Percentiles rank a stretch among this genome's conserved stretches.
Evolutionary conservation across 176 grass and related monocot species (phyloP).

Genomic region (Juncus inflexus): DNA sequence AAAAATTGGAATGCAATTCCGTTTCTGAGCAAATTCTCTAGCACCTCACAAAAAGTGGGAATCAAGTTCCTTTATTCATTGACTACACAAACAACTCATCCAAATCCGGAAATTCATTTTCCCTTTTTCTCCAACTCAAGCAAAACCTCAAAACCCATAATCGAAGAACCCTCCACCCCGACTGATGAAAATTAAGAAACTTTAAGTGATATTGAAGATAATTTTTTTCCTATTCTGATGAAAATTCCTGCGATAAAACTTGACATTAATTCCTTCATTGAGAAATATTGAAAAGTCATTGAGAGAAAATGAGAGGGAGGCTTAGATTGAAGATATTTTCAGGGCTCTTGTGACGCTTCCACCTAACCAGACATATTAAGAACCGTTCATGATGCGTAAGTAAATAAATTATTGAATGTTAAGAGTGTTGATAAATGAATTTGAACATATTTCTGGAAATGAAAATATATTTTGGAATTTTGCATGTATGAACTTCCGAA

Average conservation of each 20-base stretch:
- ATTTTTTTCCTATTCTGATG: slow-evolving; percentile 40
- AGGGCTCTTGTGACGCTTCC: slow-evolving; percentile 75
- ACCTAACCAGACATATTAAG: slow-evolving; percentile 60
- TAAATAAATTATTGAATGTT: background rate
- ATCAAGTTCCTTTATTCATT: background rate
- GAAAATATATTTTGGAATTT: slow-evolving; percentile 18
- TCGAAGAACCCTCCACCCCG: slow-evolving; percentile 87
- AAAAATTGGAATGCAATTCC: slow-evolving; percentile 19
- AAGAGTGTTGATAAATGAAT: background rate
- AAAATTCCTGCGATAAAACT: slow-evolving; percentile 87
- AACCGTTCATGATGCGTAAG: slow-evolving; percentile 91
- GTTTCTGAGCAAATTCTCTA: background rate
- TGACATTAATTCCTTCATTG: slow-evolving; percentile 67
- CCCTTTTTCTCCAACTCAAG: slow-evolving; percentile 3
- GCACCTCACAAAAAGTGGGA: slow-evolving; percentile 28
- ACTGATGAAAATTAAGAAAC: slow-evolving; percentile 27
- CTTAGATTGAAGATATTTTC: slow-evolving; percentile 62
- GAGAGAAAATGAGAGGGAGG: slow-evolving; percentile 54
- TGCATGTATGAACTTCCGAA: slow-evolving; percentile 90
- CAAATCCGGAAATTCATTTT: slow-evolving; percentile 24
- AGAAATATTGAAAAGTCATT: slow-evolving; percentile 67
- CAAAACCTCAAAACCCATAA: slow-evolving; percentile 48
- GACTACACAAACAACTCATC: slow-evolving; percentile 9
- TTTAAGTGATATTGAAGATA: slow-evolving; percentile 61
- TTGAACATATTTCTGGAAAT: slow-evolving; percentile 11